phyloP scores from a whole-genome alignment of 1,284 basidiomycete genomes.

The Polyporus tsugae region DNA sequence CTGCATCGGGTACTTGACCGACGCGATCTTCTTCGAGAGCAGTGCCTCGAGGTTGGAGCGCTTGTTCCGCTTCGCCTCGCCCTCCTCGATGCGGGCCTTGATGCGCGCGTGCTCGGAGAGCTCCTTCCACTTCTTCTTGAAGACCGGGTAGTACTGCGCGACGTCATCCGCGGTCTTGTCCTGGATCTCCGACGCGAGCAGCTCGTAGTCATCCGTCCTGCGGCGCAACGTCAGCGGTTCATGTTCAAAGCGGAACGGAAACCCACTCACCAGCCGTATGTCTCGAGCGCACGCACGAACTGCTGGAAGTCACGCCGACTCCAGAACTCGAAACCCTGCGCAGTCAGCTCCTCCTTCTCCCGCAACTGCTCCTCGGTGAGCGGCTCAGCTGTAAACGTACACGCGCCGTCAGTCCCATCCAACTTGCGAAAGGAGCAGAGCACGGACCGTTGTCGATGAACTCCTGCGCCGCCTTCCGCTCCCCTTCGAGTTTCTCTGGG shows the following conservation, averaged over 20 bases:
- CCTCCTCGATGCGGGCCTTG: constrained; percentile 82
- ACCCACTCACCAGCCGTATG: constrained; percentile 79
- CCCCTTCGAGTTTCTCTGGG: constrained; percentile 86
- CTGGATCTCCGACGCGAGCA: constrained; percentile 87
- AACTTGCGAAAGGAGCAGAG: background rate
- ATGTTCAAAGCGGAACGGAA: background rate
- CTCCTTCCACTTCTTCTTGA: constrained; percentile 91
- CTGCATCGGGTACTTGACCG: constrained; percentile 90
- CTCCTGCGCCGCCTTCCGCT: constrained; percentile 84
- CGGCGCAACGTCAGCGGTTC: constrained; percentile 13
- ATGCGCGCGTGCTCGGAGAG: constrained; percentile 87
- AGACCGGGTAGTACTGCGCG: constrained; percentile 83
- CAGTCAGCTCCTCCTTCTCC: constrained; percentile 82
- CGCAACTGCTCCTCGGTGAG: constrained; percentile 87
- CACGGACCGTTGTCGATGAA: constrained; percentile 82
- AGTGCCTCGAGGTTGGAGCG: constrained; percentile 85
- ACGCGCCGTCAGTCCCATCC: background rate
- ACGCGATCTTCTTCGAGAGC: constrained; percentile 82
- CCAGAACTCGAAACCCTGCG: constrained; percentile 90
- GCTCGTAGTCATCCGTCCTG: constrained; percentile 78
- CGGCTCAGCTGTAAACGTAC: constrained; percentile 70
- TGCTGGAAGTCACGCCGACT: constrained; percentile 93
- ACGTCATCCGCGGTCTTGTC: constrained; percentile 89
- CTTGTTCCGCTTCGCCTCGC: constrained; percentile 88
- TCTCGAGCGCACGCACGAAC: constrained; percentile 87